Evolutionary conservation across 2,329 filamentous ascomycete species (phyloP).

Genomic region (Aspergillus ochraceus): DNA sequence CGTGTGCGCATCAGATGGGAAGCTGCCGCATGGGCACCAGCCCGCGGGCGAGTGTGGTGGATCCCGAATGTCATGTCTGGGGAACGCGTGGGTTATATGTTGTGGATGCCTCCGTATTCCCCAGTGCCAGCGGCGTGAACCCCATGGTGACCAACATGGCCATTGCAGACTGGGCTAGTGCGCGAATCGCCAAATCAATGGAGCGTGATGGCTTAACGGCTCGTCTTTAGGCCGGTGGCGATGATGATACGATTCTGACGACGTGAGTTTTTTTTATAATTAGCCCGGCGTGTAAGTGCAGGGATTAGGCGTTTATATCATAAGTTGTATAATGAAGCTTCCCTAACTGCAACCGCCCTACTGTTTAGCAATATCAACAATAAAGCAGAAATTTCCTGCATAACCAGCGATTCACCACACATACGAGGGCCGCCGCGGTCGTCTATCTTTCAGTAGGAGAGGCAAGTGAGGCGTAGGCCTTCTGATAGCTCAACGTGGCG

Average conservation of each 20-base stretch:
- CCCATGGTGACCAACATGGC: constrained; percentile 55
- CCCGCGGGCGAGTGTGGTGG: constrained; percentile 45
- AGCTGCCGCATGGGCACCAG: constrained; percentile 50
- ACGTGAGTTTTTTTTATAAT: not conserved
- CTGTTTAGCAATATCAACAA: not conserved
- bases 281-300: not conserved
- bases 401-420: too few relatives aligned
- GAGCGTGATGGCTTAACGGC: constrained; percentile 20
- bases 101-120: constrained; percentile 52
- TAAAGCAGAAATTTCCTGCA: too few relatives aligned
- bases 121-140: constrained; percentile 53
- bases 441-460: too few relatives aligned
- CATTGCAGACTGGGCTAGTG: constrained; percentile 49
- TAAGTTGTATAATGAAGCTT: not conserved
- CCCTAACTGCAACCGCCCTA: not conserved
- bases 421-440: too few relatives aligned
- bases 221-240: constrained; percentile 20
- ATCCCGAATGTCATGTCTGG: constrained; percentile 48
- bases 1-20: constrained; percentile 55
- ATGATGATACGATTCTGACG: not conserved
- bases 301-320: not conserved
- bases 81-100: constrained; percentile 48
- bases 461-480: too few relatives aligned
- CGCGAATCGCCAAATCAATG: constrained; percentile 38
- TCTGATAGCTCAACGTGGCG: too few relatives aligned